phyloP scores from a whole-genome alignment of 495 filamentous ascomycete species.

The Copromyces sp. region DNA sequence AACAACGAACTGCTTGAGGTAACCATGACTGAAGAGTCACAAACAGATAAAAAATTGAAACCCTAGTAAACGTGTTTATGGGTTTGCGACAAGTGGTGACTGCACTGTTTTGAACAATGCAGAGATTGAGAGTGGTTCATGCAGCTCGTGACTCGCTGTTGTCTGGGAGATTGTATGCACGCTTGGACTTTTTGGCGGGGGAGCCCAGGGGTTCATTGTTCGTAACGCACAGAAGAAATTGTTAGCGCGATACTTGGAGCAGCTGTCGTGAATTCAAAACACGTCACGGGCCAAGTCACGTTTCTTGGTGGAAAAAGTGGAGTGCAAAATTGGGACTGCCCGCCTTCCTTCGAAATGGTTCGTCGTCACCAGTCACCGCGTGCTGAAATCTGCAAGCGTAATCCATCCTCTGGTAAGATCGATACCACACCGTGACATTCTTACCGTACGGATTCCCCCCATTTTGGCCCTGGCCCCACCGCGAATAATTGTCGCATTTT shows the following conservation, averaged over 20 bases:
- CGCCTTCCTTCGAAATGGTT: too few relatives aligned
- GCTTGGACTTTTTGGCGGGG: neutral
- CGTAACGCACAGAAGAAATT: neutral
- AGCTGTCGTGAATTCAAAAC: neutral
- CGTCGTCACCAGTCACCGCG: neutral
- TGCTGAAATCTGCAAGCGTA: neutral
- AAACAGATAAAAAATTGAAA: neutral
- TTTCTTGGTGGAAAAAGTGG: constrained; percentile 5
- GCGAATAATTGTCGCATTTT: constrained; percentile 1
- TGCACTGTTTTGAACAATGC: neutral
- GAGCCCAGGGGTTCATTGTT: too few relatives aligned
- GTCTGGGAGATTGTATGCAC: neutral
- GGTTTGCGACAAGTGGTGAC: neutral
- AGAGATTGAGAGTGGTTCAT: neutral
- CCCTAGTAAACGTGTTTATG: neutral
- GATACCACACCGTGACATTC: neutral
- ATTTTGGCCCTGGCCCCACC: neutral
- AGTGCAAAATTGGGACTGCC: neutral
- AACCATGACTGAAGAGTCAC: neutral
- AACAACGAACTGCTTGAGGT: neutral
- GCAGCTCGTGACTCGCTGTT: neutral
- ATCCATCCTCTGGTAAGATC: neutral
- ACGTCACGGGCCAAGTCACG: constrained; percentile 23
- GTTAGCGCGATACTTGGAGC: neutral
- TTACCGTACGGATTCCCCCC: neutral